Base-by-base conservation (phyloP, 345 rosid genomes). In the Pistacia vera region DNA sequence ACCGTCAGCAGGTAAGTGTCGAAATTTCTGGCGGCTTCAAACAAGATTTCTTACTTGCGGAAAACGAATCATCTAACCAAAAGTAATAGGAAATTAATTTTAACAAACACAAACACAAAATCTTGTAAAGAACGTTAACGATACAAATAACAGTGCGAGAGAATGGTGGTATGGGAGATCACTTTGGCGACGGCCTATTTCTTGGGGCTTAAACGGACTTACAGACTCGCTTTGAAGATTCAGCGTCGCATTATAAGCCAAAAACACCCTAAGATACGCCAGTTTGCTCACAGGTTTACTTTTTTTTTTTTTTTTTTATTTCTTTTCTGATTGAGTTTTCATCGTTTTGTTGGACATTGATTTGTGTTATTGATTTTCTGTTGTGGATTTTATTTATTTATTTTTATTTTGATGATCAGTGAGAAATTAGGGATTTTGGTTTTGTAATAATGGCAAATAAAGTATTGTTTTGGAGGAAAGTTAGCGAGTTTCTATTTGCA, bases 81-180 rank as follows among this genome's bases (percentile, higher is more conserved):
- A 9, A 30, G 1, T 11, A 52, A 51, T 4, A 70, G 16, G 33
- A 46, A 54, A 70, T 4, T 18, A 70, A 59, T n/a, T 0, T 22
- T n/a, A 59, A 22, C 3, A 59, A 20, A 5, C 28, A 59, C 30
- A 22, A 22, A 17, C 2, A 51, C 55, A 11, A 12, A 13, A 12
- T 41, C 8, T 41, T 41, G 17, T 51, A 14, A 12, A 51, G 55
- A 11, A 51, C 16, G 1, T 14, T 51, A 2, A 11, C 5, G 57
- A 13, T 16, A 4, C 20, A 0, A 65, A 60, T 63, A 70, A 28
- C 74, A 16, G 41, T 63, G 52, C 36, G 22, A 74, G 18, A 77
- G 65, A 12, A 94, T 95, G 98, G 98, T 95, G 75, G 82, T 93
- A 2, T 95, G 98, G 98, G 98, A 95, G 89, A 87, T 95, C 83